phyloP scores from a whole-genome alignment of 176 grass and related monocot species.

The Pontederia paniculata region DNA sequence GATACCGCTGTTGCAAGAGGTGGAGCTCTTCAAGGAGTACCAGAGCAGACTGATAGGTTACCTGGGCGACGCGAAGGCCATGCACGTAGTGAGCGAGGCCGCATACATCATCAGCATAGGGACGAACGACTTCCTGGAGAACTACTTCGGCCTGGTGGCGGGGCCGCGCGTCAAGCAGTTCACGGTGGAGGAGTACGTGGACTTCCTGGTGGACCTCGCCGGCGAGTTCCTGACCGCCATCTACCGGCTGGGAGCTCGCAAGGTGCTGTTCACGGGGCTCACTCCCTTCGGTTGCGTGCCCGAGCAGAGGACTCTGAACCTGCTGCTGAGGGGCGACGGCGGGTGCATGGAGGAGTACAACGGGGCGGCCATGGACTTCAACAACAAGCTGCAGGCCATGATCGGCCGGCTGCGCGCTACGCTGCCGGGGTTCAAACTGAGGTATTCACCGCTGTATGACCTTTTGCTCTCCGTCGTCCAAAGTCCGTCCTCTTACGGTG shows the following conservation, averaged over 20 bases:
- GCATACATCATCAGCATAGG: slow-evolving; percentile 51
- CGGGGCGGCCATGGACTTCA: slow-evolving; percentile 1
- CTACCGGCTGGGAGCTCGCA: slow-evolving; percentile 8
- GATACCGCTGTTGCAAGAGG: slow-evolving; percentile 17
- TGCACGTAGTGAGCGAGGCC: slow-evolving; percentile 30
- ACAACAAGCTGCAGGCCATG: background rate
- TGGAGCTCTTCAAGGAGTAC: slow-evolving; percentile 49
- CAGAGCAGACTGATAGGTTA: slow-evolving; percentile 23
- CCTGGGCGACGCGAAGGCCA: slow-evolving; percentile 34
- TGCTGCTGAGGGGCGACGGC: background rate
- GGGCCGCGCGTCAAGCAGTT: slow-evolving; percentile 46
- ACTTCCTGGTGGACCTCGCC: slow-evolving; percentile 1
- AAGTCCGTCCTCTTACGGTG: background rate
- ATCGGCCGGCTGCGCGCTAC: background rate
- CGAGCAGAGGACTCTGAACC: background rate
- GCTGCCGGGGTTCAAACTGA: background rate
- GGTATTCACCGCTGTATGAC: background rate
- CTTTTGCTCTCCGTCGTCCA: background rate
- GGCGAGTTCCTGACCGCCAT: background rate
- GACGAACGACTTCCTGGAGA: slow-evolving; percentile 66
- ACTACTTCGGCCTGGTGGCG: slow-evolving; percentile 46
- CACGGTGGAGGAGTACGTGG: slow-evolving; percentile 7
- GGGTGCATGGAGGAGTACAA: slow-evolving; percentile 16
- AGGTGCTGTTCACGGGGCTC: slow-evolving; percentile 2
- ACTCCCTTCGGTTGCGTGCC: slow-evolving; percentile 6